A percentile compares a stretch with the other conserved stretches of the same genome.
Conservation (phyloP, 2,329 filamentous ascomycete genomes). For the Berkeleyomyces basicola region DNA sequence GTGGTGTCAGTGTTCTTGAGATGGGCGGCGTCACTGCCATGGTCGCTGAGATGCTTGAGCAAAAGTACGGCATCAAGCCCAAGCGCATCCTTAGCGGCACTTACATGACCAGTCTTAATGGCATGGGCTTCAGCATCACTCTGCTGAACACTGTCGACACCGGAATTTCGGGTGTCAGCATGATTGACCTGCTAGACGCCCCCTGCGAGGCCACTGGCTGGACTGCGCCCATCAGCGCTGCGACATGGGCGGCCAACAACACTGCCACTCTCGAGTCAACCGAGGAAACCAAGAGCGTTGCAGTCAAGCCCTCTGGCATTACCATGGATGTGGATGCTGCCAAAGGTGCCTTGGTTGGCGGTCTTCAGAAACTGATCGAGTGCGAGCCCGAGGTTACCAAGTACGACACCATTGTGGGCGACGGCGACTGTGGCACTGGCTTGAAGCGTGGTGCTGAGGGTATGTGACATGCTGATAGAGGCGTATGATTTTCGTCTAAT, state of each 20-base stretch:
- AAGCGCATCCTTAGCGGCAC: slow-evolving; percentile 51
- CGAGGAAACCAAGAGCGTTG: slow-evolving; percentile 22
- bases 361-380: slow-evolving; percentile 43
- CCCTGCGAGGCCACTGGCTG: slow-evolving; percentile 55
- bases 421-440: slow-evolving; percentile 79
- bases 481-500: neutral
- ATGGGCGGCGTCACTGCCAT: slow-evolving; percentile 55
- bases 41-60: slow-evolving; percentile 45
- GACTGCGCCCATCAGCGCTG: slow-evolving; percentile 44
- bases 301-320: slow-evolving; percentile 29
- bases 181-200: slow-evolving; percentile 54
- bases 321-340: slow-evolving; percentile 35
- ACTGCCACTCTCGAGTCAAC: slow-evolving; percentile 21
- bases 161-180: slow-evolving; percentile 40
- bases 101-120: slow-evolving; percentile 67
- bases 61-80: slow-evolving; percentile 41
- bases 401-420: slow-evolving; percentile 71
- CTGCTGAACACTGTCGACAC: slow-evolving; percentile 47
- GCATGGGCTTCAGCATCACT: slow-evolving; percentile 57
- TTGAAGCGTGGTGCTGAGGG: slow-evolving; percentile 74
- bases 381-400: slow-evolving; percentile 56
- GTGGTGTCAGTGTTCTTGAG: slow-evolving; percentile 56
- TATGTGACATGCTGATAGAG: slow-evolving; percentile 18
- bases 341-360: slow-evolving; percentile 36
- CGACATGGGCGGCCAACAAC: slow-evolving; percentile 46